A percentile compares a stretch with the other conserved stretches of the same genome.
phyloP scores from a whole-genome alignment of 306 rosid genomes.

The Trifolium repens region DNA sequence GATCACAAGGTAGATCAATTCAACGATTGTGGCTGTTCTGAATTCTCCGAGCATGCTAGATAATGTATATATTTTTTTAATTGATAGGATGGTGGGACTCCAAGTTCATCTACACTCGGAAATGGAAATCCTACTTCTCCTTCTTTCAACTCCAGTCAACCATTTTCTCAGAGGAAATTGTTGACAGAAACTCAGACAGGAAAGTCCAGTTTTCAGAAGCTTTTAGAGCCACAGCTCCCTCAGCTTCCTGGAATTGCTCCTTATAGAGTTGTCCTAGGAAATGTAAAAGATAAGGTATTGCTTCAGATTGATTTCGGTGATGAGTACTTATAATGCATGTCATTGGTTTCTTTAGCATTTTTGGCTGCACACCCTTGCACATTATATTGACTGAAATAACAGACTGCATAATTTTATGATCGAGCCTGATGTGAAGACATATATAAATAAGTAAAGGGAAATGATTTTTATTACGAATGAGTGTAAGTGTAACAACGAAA shows the following conservation, averaged over 20 bases:
- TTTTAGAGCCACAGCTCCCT: constrained; percentile 80
- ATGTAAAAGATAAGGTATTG: constrained; percentile 81
- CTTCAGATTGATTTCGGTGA: constrained; percentile 33
- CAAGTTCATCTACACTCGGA: constrained; percentile 46
- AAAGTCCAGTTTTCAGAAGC: constrained; percentile 86
- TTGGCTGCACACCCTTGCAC: not conserved
- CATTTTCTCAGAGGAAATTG: constrained; percentile 62
- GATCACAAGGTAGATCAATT: constrained; percentile 64
- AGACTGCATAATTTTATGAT: not conserved
- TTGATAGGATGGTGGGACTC: constrained; percentile 55
- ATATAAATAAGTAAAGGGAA: too few species aligned
- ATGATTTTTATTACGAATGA: too few species aligned
- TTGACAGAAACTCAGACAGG: constrained; percentile 70
- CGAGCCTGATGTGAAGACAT: not conserved
- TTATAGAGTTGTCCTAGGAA: constrained; percentile 82
- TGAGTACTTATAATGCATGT: constrained; percentile 18
- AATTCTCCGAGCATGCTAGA: constrained; percentile 26
- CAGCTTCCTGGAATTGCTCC: constrained; percentile 80
- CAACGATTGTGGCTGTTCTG: constrained; percentile 35
- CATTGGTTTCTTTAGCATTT: not conserved
- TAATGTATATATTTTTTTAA: constrained; percentile 6
- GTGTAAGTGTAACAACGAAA: too few species aligned
- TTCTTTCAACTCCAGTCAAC: constrained; percentile 59
- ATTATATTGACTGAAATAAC: too few species aligned
- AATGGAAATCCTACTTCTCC: constrained; percentile 47